Conservation (phyloP, 306 rosid genomes). For the Sicyos edulis region DNA sequence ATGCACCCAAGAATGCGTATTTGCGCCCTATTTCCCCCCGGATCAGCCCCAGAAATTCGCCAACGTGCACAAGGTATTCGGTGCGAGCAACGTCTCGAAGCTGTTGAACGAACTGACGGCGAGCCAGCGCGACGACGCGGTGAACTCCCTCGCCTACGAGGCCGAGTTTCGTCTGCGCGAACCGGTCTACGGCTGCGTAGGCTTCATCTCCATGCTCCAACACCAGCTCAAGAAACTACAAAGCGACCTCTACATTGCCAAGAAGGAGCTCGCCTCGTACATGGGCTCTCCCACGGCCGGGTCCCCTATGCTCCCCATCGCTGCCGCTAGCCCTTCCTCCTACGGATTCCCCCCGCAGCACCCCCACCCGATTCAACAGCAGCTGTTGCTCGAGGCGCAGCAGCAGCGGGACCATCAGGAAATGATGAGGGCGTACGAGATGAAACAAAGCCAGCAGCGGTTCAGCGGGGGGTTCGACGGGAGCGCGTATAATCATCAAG, state of each 20-base stretch:
- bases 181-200: conserved; percentile 91
- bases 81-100: conserved; percentile 86
- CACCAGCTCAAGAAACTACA: conserved; percentile 54
- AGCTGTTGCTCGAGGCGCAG: conserved; percentile 52
- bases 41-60: conserved; percentile 77
- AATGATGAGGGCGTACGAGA: conserved; percentile 45
- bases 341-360: too few relatives aligned
- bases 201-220: conserved; percentile 79
- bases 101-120: conserved; percentile 69
- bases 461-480: too few relatives aligned
- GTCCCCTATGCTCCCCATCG: too few relatives aligned
- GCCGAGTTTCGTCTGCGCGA: conserved; percentile 83
- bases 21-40: conserved; percentile 93
- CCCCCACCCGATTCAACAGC: too few relatives aligned
- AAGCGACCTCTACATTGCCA: conserved; percentile 49
- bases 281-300: conserved; percentile 36
- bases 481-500: too few relatives aligned
- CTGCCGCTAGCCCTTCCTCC: too few relatives aligned
- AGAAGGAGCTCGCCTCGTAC: conserved; percentile 63
- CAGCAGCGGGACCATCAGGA: conserved; percentile 79
- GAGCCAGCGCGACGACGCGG: conserved; percentile 73
- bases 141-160: conserved; percentile 76
- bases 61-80: conserved; percentile 83
- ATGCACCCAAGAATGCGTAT: conserved; percentile 89
- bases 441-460: conserved; percentile 11